These are phyloP conservation scores for Ophiostoma sp. DNA, from an alignment of 2,329 filamentous ascomycete species.

Conservation along the genomic window DNA sequence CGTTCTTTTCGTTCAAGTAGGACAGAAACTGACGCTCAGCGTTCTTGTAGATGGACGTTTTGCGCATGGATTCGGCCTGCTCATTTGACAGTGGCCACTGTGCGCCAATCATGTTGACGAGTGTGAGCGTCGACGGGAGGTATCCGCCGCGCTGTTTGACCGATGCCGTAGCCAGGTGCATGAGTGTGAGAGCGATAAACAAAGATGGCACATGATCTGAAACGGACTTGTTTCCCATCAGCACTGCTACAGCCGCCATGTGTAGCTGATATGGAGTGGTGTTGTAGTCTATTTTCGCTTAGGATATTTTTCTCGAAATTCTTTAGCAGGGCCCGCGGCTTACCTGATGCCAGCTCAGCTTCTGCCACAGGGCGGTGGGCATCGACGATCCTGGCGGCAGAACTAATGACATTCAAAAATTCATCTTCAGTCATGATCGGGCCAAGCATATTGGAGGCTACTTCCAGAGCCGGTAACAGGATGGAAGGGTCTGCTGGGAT, in stretches of 20 bases:
- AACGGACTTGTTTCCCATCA: conserved; percentile 26
- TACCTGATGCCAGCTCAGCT: conserved; percentile 14
- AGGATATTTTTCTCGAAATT: background rate
- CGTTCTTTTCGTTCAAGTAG: conserved; percentile 24
- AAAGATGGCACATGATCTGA: conserved; percentile 1
- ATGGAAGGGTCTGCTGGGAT: conserved; percentile 14
- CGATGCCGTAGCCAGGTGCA: conserved; percentile 32
- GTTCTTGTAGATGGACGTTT: conserved; percentile 28
- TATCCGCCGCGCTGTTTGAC: conserved; percentile 31
- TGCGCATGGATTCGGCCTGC: conserved; percentile 9
- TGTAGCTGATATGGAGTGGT: conserved; percentile 34
- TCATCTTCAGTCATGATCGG: conserved; percentile 12
- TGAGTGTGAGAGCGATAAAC: conserved; percentile 34
- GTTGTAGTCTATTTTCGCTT: conserved; percentile 26
- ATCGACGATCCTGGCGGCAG: background rate
- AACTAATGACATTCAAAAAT: conserved; percentile 17
- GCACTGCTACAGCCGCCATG: conserved; percentile 31
- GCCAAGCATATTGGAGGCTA: background rate
- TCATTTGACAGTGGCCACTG: conserved; percentile 14
- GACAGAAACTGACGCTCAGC: conserved; percentile 29
- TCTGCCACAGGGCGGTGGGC: background rate
- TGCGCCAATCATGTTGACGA: conserved; percentile 28
- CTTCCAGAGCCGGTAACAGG: background rate
- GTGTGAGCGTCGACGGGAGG: conserved; percentile 36
- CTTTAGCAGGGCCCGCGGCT: background rate